Evolutionary conservation across 441 rosid species (phyloP).

Genomic region (Codiaeum variegatum): DNA sequence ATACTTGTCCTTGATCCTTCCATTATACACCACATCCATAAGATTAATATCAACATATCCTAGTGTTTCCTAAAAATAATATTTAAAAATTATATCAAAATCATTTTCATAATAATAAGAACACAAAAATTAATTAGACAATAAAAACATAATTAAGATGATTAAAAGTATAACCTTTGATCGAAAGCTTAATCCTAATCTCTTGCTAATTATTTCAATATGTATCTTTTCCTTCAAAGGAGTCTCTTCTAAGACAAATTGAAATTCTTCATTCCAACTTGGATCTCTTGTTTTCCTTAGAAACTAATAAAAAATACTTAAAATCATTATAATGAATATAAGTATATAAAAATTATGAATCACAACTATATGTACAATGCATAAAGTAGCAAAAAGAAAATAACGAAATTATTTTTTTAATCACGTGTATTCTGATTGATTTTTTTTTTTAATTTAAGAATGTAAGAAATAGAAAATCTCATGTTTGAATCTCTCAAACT

Average conservation of each 20-base stretch:
- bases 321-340: not conserved
- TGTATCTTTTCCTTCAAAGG: constrained; percentile 69
- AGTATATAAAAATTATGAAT: not conserved
- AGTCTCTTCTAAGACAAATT: constrained; percentile 69
- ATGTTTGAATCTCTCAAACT: too few relatives aligned
- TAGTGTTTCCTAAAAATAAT: constrained; percentile 49
- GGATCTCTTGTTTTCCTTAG: constrained; percentile 70
- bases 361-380: too few relatives aligned
- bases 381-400: too few relatives aligned
- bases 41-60: constrained; percentile 79
- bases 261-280: constrained; percentile 81
- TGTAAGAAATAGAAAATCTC: too few relatives aligned
- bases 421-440: too few relatives aligned
- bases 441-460: too few relatives aligned
- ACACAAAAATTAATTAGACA: not conserved
- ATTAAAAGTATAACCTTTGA: constrained; percentile 42
- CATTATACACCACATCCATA: constrained; percentile 66
- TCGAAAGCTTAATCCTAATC: constrained; percentile 54
- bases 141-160: not conserved
- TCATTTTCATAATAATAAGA: not conserved
- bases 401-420: too few relatives aligned
- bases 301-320: constrained; percentile 34
- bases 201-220: constrained; percentile 72
- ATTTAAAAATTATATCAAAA: not conserved
- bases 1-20: constrained; percentile 72